Conservation (phyloP, 129 eudicot species). For the Chrysanthemum lavandulifolium region DNA sequence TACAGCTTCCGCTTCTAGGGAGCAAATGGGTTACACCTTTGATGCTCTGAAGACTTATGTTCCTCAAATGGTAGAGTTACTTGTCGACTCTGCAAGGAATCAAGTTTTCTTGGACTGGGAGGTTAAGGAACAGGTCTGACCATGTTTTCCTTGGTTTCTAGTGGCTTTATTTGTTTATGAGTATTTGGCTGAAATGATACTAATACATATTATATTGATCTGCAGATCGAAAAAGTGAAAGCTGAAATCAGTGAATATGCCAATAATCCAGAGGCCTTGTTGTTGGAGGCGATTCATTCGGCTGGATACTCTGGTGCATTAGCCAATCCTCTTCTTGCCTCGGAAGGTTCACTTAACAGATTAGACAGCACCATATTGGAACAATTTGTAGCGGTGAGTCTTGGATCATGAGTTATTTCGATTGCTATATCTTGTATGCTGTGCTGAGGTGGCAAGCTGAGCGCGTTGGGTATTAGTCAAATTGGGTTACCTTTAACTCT, state of each 20-base stretch:
- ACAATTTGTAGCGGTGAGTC: conserved; percentile 84
- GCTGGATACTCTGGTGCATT: conserved; percentile 85
- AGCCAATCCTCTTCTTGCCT: conserved; percentile 69
- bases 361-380: conserved; percentile 61
- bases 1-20: conserved; percentile 75
- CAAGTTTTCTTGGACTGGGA: conserved; percentile 94
- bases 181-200: conserved; percentile 2
- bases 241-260: conserved; percentile 60
- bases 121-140: conserved; percentile 73
- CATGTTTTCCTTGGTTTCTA: neutral
- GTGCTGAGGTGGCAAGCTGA: neutral
- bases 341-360: conserved; percentile 59
- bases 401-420: neutral
- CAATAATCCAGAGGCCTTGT: conserved; percentile 70
- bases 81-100: conserved; percentile 73
- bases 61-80: conserved; percentile 89
- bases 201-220: neutral
- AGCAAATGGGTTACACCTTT: conserved; percentile 78
- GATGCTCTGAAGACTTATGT: conserved; percentile 80
- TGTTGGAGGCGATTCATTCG: conserved; percentile 80
- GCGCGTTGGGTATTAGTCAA: neutral
- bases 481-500: neutral
- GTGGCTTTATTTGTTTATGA: neutral
- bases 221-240: conserved; percentile 68
- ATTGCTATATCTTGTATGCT: conserved; percentile 5